Evolutionary conservation across 306 rosid species (phyloP), one percentile per base, ranked within the genome.

Genomic region (Vigna unguiculata): DNA sequence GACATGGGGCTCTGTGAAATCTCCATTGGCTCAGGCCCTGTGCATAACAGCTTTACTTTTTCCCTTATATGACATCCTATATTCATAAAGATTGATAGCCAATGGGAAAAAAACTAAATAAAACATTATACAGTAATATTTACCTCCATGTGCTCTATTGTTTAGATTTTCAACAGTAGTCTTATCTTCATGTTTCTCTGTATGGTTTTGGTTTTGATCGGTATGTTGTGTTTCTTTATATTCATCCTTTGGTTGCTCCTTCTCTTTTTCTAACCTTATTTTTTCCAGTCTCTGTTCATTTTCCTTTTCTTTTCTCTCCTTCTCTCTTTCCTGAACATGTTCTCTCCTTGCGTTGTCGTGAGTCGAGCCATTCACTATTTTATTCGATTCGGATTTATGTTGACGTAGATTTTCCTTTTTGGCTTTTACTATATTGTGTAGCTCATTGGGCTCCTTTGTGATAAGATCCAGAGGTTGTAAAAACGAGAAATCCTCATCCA

Each of bases 11-110:
- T 84, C 62, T 81, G 84, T 13, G 90, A 82, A 17, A 86, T 83
- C 58, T 90, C 91, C 94, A 90, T 90, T 30, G 94, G 91, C 64
- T 87, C 91, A 43, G 87, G 72, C 72, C 91, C 93, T 90, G 58
- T 21, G 77, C 28, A 80, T 72, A 82, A 72, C 48, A 36, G 12
- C 1, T 34, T 53, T 38, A 48, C 15, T 55, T 20, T 61, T n/a
- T 34, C 13, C 43, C 47, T 58, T 62, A 22, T 21, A 36, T 21
- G 46, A 49, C 28, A 75, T 51, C 19, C 47, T 62, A 60, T 30
- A 60, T 30, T 25, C 4, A 49, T 12, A 28, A 41, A 61, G 48
- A 79, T 62, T 17, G 71, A 48, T 48, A 62, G 34, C 21, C 1
- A 28, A 70, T 10, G 41, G 20, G n/a, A 7, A n/a, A n/a, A 38